Evolutionary conservation across 192 early-diverging fungal species (phyloP).

Genomic region (Piromyces sp.): DNA sequence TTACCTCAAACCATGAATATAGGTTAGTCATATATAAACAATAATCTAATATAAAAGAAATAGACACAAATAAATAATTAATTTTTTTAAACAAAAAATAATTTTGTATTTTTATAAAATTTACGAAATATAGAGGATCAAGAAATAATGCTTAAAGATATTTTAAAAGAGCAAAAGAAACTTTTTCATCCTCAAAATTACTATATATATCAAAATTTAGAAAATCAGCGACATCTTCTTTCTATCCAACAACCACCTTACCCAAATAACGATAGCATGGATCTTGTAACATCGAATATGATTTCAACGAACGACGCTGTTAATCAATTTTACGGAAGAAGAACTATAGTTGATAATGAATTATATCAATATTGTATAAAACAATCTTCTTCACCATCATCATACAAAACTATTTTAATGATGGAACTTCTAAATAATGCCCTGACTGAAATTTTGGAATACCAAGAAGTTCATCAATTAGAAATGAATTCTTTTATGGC

Average conservation of each 20-base stretch:
- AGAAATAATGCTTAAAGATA: not conserved
- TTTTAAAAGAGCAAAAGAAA: not conserved
- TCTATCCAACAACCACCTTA: not conserved
- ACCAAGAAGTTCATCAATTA: not conserved
- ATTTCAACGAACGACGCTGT: not conserved
- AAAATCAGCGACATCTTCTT: not conserved
- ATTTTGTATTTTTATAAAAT: too few relatives aligned
- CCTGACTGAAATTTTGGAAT: not conserved
- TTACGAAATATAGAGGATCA: not conserved
- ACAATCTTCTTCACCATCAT: not conserved
- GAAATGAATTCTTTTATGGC: not conserved
- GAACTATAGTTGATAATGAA: not conserved
- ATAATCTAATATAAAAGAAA: too few relatives aligned
- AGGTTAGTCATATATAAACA: not conserved
- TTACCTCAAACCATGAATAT: not conserved
- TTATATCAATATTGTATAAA: not conserved
- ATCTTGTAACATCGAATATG: too few relatives aligned
- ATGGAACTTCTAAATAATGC: not conserved
- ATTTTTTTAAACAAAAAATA: too few relatives aligned
- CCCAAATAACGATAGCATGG: not conserved
- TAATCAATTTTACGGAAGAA: not conserved
- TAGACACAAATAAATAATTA: too few relatives aligned
- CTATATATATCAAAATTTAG: not conserved
- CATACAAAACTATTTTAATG: not conserved
- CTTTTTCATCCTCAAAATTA: not conserved